A percentile compares a stretch with the other conserved stretches of the same genome.
These are phyloP conservation scores for Fomitopsis pinicola DNA, from an alignment of 1,284 basidiomycete species.

Conservation along the genomic window DNA sequence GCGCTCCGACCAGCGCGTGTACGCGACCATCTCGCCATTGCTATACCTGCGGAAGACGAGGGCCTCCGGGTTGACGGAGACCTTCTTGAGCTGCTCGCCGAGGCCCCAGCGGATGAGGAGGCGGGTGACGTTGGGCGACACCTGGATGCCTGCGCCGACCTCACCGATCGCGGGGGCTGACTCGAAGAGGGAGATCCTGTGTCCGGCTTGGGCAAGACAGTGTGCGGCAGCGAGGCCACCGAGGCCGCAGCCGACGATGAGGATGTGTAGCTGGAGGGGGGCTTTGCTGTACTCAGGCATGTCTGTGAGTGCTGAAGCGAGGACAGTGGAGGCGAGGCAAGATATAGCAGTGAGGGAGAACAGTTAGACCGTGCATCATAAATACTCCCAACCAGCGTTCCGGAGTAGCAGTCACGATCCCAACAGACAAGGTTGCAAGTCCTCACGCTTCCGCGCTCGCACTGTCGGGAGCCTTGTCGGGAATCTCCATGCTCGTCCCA, in stretches of 20 bases:
- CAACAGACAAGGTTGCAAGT: background rate
- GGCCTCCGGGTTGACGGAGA: constrained; percentile 36
- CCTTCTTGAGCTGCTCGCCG: constrained; percentile 28
- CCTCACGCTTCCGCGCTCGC: background rate
- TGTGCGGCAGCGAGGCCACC: constrained; percentile 44
- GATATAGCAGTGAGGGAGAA: constrained; percentile 1
- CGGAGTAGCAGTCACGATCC: background rate
- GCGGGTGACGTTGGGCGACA: constrained; percentile 41
- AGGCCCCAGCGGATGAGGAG: constrained; percentile 40
- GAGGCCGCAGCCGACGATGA: constrained; percentile 45
- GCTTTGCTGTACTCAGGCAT: constrained; percentile 22
- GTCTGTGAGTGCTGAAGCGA: background rate
- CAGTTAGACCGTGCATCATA: background rate
- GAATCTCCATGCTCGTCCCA: background rate
- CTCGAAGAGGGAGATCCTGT: constrained; percentile 42
- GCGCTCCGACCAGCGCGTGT: constrained; percentile 34
- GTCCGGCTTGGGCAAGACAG: constrained; percentile 40
- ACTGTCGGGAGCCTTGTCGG: background rate
- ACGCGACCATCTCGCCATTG: constrained; percentile 39
- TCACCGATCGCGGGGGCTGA: constrained; percentile 38
- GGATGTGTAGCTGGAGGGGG: constrained; percentile 33
- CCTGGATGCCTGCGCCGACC: constrained; percentile 49
- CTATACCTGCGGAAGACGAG: constrained; percentile 40
- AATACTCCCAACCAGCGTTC: constrained; percentile 1
- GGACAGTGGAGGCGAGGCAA: background rate